phyloP scores from a whole-genome alignment of 2,329 filamentous ascomycete species.

The Colletotrichum neosansevieriae region DNA sequence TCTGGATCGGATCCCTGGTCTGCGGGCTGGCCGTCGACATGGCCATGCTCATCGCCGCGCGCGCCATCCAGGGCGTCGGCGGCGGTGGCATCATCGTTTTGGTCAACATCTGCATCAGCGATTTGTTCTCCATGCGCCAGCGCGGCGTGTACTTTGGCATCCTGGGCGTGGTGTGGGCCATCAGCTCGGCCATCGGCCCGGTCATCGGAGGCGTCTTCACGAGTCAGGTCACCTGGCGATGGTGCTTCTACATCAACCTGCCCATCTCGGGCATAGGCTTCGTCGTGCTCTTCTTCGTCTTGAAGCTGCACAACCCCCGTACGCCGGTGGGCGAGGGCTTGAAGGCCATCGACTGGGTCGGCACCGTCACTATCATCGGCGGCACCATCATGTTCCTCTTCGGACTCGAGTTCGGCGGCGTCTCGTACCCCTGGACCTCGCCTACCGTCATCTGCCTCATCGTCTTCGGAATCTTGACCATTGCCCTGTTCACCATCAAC shows the following conservation, averaged over 20 bases:
- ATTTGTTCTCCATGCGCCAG: constrained; percentile 63
- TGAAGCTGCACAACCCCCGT: constrained; percentile 75
- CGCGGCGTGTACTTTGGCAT: constrained; percentile 69
- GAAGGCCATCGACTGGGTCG: constrained; percentile 71
- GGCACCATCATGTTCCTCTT: constrained; percentile 77
- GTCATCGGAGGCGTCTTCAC: constrained; percentile 75
- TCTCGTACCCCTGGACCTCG: constrained; percentile 71
- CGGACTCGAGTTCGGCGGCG: constrained; percentile 77
- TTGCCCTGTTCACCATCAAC: constrained; percentile 66
- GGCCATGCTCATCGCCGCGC: constrained; percentile 59
- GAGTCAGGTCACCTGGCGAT: constrained; percentile 69
- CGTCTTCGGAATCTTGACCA: constrained; percentile 66
- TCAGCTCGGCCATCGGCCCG: constrained; percentile 75
- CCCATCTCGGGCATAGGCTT: constrained; percentile 67
- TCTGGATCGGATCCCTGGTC: constrained; percentile 64
- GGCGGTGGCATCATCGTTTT: constrained; percentile 64
- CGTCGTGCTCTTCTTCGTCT: constrained; percentile 69
- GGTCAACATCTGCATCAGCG: constrained; percentile 66
- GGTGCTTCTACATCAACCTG: constrained; percentile 63
- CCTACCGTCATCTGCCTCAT: constrained; percentile 72
- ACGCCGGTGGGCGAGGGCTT: constrained; percentile 73
- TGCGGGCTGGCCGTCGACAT: constrained; percentile 61
- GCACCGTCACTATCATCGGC: constrained; percentile 72
- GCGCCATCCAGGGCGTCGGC: constrained; percentile 65
- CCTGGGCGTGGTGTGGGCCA: constrained; percentile 75